Conservation (phyloP, 306 rosid genomes). For the Dalbergia cochinchinensis region DNA sequence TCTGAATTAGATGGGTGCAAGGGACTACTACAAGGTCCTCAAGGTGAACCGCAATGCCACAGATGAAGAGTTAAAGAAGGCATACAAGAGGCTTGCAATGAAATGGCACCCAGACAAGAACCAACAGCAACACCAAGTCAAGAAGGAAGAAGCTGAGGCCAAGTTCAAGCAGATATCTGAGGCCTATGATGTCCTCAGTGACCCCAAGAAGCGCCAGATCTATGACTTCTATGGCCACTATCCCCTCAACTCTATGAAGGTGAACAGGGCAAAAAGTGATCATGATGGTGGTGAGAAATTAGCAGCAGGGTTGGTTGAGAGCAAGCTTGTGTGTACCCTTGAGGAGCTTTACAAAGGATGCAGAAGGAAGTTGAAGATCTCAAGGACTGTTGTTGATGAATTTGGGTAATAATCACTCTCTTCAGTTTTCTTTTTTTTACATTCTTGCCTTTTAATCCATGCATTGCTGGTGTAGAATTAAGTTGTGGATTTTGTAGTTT, state of each 20-base stretch:
- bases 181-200: conserved; percentile 43
- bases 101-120: conserved; percentile 51
- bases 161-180: conserved; percentile 46
- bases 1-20: conserved; percentile 24
- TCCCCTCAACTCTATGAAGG: not conserved
- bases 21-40: conserved; percentile 46
- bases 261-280: conserved; percentile 3
- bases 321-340: conserved; percentile 61
- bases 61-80: conserved; percentile 43
- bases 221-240: conserved; percentile 40
- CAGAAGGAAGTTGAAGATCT: conserved; percentile 64
- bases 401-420: conserved; percentile 53
- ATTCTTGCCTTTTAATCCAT: conserved; percentile 3
- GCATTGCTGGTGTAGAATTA: not conserved
- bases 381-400: conserved; percentile 59
- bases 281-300: conserved; percentile 20
- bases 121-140: conserved; percentile 3
- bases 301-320: conserved; percentile 43
- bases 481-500: not conserved
- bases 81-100: conserved; percentile 43
- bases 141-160: conserved; percentile 48
- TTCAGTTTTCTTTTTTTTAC: not conserved
- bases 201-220: conserved; percentile 49
- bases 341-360: conserved; percentile 78
- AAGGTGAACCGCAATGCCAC: conserved; percentile 40